A percentile compares a stretch with the other conserved stretches of the same genome.
Evolutionary conservation across 1,284 basidiomycete genomes (phyloP).

Genomic region (Macrocybe sp.): DNA sequence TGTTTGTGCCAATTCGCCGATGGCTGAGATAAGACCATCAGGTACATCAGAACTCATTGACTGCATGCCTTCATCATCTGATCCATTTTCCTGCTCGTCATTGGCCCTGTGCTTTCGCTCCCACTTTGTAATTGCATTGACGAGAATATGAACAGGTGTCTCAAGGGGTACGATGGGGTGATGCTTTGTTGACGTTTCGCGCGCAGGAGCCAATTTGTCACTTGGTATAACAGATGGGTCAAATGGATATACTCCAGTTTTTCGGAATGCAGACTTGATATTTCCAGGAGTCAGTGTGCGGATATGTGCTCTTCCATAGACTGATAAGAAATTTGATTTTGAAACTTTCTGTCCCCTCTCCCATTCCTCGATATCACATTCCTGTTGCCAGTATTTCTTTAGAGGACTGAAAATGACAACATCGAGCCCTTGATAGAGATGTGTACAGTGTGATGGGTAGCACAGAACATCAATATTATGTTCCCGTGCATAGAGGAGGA

Average conservation of each 20-base stretch:
- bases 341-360: conserved; percentile 13
- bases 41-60: not conserved
- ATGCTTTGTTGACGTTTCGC: conserved; percentile 13
- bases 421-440: conserved; percentile 41
- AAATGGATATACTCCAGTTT: conserved; percentile 32
- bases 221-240: conserved; percentile 25
- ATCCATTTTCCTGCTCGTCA: not conserved
- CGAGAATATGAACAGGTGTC: not conserved
- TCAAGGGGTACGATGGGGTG: not conserved
- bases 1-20: not conserved
- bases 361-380: conserved; percentile 18
- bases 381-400: conserved; percentile 18
- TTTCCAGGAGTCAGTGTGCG: conserved; percentile 22
- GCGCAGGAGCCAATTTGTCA: conserved; percentile 28
- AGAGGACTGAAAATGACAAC: conserved; percentile 26
- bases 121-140: not conserved
- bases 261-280: conserved; percentile 30
- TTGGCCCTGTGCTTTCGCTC: not conserved
- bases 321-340: conserved; percentile 28
- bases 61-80: not conserved
- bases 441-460: conserved; percentile 37
- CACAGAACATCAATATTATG: conserved; percentile 32
- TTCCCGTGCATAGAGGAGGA: conserved; percentile 28
- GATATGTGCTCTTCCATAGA: conserved; percentile 28
- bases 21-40: not conserved